Evolutionary conservation across 2,329 filamentous ascomycete species (phyloP).

Genomic region (Apiospora marii): DNA sequence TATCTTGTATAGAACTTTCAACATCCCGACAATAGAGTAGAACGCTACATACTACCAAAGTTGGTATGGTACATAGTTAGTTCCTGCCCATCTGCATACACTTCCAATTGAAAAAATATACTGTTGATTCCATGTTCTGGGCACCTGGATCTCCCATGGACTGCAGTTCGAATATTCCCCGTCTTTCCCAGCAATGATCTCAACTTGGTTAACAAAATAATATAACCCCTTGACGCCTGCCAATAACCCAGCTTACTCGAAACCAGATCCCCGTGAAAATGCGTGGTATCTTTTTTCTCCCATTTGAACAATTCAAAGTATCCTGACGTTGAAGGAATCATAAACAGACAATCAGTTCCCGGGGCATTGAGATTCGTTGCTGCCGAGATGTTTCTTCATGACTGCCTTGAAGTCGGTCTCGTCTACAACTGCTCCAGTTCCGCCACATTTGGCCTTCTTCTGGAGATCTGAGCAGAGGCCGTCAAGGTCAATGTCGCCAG

Average conservation of each 20-base stretch:
- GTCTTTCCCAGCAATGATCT: not conserved
- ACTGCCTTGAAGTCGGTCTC: conserved; percentile 87
- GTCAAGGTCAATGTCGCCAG: conserved; percentile 92
- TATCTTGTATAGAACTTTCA: not conserved
- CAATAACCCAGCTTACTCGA: conserved; percentile 6
- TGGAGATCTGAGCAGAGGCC: conserved; percentile 90
- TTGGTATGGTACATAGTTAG: not conserved
- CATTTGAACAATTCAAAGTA: not conserved
- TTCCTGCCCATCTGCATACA: not conserved
- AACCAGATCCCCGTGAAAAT: conserved; percentile 10
- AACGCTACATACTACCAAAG: not conserved
- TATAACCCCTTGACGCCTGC: conserved; percentile 12
- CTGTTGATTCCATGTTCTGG: not conserved
- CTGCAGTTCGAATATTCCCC: not conserved
- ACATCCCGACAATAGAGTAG: not conserved
- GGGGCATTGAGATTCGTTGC: conserved; percentile 39
- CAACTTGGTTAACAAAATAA: not conserved
- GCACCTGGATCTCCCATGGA: not conserved
- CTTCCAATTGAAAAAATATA: not conserved
- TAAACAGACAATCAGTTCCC: conserved; percentile 30
- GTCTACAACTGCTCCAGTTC: conserved; percentile 87
- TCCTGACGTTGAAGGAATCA: not conserved
- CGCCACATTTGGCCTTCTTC: conserved; percentile 94
- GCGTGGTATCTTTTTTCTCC: conserved; percentile 18
- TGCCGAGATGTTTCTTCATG: conserved; percentile 69